A percentile compares a stretch with the other conserved stretches of the same genome.
Conservation (phyloP, 305 asterid genomes). For the Fraxinus dipetala region DNA sequence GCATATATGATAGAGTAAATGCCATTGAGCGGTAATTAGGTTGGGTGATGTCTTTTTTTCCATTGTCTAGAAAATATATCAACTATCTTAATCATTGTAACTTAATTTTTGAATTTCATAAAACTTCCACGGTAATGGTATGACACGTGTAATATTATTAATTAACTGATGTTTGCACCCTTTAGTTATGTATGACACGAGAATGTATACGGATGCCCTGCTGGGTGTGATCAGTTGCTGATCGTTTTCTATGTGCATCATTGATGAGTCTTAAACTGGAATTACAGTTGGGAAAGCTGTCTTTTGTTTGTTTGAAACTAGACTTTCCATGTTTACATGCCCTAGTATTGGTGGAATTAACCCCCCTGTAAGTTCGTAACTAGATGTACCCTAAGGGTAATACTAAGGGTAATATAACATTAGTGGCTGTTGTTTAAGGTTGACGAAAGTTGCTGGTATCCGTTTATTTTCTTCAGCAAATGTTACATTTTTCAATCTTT, state of each 20-base stretch:
- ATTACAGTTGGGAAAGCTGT: not conserved
- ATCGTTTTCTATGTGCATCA: not conserved
- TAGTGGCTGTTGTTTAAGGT: not conserved
- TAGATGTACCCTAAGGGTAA: not conserved
- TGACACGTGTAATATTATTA: not conserved
- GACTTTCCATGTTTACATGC: not conserved
- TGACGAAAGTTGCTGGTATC: not conserved
- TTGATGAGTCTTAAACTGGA: not conserved
- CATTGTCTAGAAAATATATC: not conserved
- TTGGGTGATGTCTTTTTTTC: not conserved
- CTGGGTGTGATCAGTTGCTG: not conserved
- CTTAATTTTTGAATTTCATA: not conserved
- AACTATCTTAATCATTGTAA: not conserved
- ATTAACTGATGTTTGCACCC: not conserved
- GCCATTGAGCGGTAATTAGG: not conserved
- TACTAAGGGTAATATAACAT: not conserved
- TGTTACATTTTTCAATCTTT: not conserved
- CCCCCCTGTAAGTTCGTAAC: not conserved
- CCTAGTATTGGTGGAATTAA: not conserved
- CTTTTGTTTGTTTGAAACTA: not conserved
- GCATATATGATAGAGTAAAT: not conserved
- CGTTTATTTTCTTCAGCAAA: not conserved
- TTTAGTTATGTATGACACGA: not conserved
- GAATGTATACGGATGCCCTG: not conserved
- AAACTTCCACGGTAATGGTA: not conserved